Evolutionary conservation across 129 eudicot species (phyloP), one percentile per base, ranked within the genome.

Genomic region (Pittosporum tobira): DNA sequence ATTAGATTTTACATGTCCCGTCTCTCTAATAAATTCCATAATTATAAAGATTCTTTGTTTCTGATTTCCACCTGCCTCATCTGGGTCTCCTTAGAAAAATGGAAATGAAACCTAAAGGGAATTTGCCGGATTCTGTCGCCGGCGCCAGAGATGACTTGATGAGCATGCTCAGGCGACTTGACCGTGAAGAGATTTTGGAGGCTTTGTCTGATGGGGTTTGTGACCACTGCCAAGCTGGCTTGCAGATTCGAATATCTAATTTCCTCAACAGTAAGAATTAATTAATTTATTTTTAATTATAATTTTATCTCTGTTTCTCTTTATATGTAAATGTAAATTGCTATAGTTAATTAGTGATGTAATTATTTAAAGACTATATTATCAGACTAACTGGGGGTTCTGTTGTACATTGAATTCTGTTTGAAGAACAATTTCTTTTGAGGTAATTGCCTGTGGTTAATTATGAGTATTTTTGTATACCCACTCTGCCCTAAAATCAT

Each of bases 161-260:
- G 62, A 48, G 37, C 42, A 14, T 55, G 36, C n/a, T 78, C 7
- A 65, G 63, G 64, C 67, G 69, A 11, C 34, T 81, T 12, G 48
- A 53, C 2, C 66, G 28, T 36, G 76, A 69, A 22, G 81, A 82
- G 76, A 65, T 75, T 63, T 26, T 72, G 6, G 81, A 78, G 52
- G 20, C 75, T 27, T 50, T 82, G 31, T 64, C 71, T 74, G 57
- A 65, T 52, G 50, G 51, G 50, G 59, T 81, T 53, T 81, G 88
- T 26, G 56, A 63, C 0, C 73, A 57, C 37, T 81, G 88, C 51
- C 62, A 71, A 24, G 18, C 64, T 63, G 37, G 16, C 74, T 51
- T 81, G 36, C 59, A 54, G 40, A 29, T 25, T 2, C 67, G 76
- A 45, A 53, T 70, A 31, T 57, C 30, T 11, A 38, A 55, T n/a